A percentile compares a stretch with the other conserved stretches of the same genome.
phyloP scores from a whole-genome alignment of 805 yeast species.

The Pichia pseudocactophila region DNA sequence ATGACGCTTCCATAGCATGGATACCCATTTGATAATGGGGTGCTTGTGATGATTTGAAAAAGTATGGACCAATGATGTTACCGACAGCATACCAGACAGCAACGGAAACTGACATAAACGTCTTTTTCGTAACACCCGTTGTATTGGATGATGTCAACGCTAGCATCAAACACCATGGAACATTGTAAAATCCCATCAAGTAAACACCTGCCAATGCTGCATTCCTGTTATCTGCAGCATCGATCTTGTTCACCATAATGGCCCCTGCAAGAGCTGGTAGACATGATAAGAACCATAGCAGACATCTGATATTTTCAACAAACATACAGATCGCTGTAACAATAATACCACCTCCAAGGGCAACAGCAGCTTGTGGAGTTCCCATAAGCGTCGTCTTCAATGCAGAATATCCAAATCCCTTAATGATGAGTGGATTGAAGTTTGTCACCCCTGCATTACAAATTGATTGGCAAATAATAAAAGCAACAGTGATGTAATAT shows the following conservation, averaged over 20 bases:
- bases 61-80: constrained; percentile 44
- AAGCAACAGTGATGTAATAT: constrained; percentile 28
- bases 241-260: constrained; percentile 5
- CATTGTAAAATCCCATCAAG: constrained; percentile 7
- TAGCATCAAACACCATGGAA: constrained; percentile 6
- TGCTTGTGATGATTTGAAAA: constrained; percentile 35
- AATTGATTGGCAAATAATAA: constrained; percentile 22
- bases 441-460: constrained; percentile 10
- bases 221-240: not conserved
- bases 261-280: constrained; percentile 7
- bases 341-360: constrained; percentile 22
- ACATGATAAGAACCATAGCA: constrained; percentile 7
- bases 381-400: constrained; percentile 16
- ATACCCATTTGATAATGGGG: constrained; percentile 35
- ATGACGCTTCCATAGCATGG: constrained; percentile 30
- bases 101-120: constrained; percentile 33
- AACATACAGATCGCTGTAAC: constrained; percentile 6
- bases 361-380: constrained; percentile 31
- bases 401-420: constrained; percentile 10
- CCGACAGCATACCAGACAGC: constrained; percentile 44
- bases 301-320: constrained; percentile 6
- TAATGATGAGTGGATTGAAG: constrained; percentile 9
- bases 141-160: constrained; percentile 13
- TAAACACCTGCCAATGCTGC: constrained; percentile 6
- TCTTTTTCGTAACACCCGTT: constrained; percentile 46